These are phyloP conservation scores for Turnera subulata DNA, from an alignment of 345 rosid species.

Conservation along the genomic window DNA sequence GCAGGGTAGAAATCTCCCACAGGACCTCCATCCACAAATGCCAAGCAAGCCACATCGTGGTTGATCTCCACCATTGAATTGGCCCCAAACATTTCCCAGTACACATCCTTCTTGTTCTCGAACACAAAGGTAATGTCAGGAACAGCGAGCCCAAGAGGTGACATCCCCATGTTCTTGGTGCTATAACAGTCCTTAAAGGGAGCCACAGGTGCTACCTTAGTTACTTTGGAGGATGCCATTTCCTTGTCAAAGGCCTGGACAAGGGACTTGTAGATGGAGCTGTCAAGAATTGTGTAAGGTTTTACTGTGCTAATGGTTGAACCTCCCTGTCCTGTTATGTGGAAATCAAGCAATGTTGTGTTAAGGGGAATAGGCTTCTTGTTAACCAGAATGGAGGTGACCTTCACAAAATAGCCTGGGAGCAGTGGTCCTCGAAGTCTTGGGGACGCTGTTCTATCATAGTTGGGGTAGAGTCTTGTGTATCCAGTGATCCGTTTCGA, in stretches of 20 bases:
- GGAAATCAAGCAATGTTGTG: conserved; percentile 17
- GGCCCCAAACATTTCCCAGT: conserved; percentile 2
- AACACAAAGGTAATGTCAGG: neutral
- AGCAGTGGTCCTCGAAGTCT: neutral
- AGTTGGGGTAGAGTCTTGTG: conserved; percentile 13
- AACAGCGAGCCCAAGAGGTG: neutral
- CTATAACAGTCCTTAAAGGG: neutral
- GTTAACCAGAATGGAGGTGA: conserved; percentile 17
- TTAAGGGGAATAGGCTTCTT: conserved; percentile 8
- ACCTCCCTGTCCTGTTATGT: conserved; percentile 7
- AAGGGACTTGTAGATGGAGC: conserved; percentile 11
- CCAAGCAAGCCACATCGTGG: neutral
- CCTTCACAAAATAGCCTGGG: too few species aligned
- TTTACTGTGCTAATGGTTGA: conserved; percentile 9
- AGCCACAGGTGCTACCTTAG: conserved; percentile 5
- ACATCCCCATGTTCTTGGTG: neutral
- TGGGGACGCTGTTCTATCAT: neutral
- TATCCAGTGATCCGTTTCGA: neutral
- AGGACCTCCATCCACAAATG: neutral
- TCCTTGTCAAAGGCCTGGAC: conserved; percentile 15
- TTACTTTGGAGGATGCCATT: conserved; percentile 2
- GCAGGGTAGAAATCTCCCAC: neutral
- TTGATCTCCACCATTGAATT: neutral
- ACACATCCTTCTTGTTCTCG: neutral
- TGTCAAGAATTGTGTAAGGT: conserved; percentile 13